Conservation (phyloP, 768 basidiomycete genomes). For the Kondoa subrosea region DNA sequence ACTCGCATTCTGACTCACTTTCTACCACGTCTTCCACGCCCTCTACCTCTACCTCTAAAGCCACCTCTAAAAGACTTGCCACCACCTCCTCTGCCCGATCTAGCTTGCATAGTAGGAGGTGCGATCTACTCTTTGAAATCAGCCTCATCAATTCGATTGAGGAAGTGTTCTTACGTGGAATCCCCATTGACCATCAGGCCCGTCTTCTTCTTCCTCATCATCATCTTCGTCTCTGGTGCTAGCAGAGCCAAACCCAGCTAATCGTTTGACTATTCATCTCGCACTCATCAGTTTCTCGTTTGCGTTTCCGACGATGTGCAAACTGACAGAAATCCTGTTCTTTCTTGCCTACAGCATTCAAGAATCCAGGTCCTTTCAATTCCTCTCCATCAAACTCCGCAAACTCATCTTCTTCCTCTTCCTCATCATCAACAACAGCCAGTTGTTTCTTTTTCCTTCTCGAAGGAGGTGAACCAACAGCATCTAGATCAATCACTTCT, state of each 20-base stretch:
- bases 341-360: not conserved
- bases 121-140: not conserved
- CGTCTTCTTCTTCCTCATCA: not conserved
- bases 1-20: not conserved
- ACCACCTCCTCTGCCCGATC: not conserved
- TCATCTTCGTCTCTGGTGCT: not conserved
- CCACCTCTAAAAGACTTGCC: not conserved
- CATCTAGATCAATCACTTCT: too few species aligned
- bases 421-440: not conserved
- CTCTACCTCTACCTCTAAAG: not conserved
- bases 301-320: not conserved
- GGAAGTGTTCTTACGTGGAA: not conserved
- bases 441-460: not conserved
- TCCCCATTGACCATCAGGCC: not conserved
- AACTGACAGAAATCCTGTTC: not conserved
- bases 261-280: not conserved
- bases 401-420: not conserved
- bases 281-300: not conserved
- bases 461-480: too few species aligned
- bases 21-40: not conserved
- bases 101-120: not conserved
- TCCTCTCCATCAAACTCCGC: not conserved
- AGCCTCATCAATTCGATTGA: not conserved
- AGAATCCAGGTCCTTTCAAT: not conserved
- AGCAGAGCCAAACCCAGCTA: not conserved